phyloP scores from a whole-genome alignment of 2,329 filamentous ascomycete genomes.

The Hypoxylon sp. region DNA sequence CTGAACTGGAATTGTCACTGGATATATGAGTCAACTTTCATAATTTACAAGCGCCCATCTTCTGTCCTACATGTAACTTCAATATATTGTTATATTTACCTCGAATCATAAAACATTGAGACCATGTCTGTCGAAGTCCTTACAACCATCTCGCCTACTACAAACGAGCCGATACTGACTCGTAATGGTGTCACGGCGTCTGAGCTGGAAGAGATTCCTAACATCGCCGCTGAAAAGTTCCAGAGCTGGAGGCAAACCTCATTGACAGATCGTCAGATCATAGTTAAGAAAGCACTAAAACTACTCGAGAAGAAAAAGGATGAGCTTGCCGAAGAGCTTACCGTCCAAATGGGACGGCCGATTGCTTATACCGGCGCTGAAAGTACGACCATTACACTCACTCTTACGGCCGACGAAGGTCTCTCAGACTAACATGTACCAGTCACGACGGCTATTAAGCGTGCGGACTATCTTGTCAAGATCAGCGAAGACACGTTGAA shows the following conservation, averaged over 20 bases:
- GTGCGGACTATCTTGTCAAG: slow-evolving; percentile 87
- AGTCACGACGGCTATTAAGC: slow-evolving; percentile 85
- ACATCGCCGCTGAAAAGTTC: slow-evolving; percentile 81
- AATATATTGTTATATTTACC: not conserved
- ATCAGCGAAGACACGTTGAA: slow-evolving; percentile 84
- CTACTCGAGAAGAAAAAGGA: slow-evolving; percentile 79
- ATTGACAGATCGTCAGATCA: slow-evolving; percentile 81
- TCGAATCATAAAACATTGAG: slow-evolving; percentile 24
- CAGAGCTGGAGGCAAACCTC: slow-evolving; percentile 81
- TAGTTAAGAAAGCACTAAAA: slow-evolving; percentile 84
- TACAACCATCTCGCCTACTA: slow-evolving; percentile 90
- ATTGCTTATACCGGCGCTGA: slow-evolving; percentile 90
- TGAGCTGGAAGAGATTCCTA: slow-evolving; percentile 80
- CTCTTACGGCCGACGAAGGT: not conserved
- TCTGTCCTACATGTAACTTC: slow-evolving; percentile 1
- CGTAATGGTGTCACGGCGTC: slow-evolving; percentile 79
- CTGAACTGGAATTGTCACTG: slow-evolving; percentile 13
- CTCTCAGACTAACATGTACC: slow-evolving; percentile 29
- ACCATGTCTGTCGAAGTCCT: slow-evolving; percentile 76
- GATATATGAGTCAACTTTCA: slow-evolving; percentile 19
- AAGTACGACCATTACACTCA: slow-evolving; percentile 48
- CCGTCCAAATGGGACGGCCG: slow-evolving; percentile 94
- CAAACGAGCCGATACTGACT: slow-evolving; percentile 86
- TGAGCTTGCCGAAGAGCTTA: slow-evolving; percentile 86
- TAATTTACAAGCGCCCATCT: not conserved